Percentiles rank a stretch among this genome's conserved stretches.
phyloP scores from a whole-genome alignment of 2,329 filamentous ascomycete species.

The Beauveria caledonica region DNA sequence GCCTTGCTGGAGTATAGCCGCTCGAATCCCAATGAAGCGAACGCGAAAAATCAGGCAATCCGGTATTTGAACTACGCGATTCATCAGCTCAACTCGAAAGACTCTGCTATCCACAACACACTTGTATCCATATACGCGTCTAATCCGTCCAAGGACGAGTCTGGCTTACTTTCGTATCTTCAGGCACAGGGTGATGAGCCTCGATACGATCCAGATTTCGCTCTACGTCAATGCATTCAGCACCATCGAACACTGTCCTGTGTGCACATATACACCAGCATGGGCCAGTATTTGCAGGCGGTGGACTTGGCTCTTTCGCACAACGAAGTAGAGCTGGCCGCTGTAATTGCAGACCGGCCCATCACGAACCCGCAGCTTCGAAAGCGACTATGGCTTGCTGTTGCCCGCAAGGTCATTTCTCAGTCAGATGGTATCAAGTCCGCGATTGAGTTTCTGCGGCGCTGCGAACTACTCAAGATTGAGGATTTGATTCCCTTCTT shows the following conservation, averaged over 20 bases:
- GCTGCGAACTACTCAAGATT: slow-evolving; percentile 85
- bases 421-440: slow-evolving; percentile 81
- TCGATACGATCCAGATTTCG: slow-evolving; percentile 91
- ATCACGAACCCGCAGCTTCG: slow-evolving; percentile 70
- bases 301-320: slow-evolving; percentile 89
- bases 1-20: slow-evolving; percentile 92
- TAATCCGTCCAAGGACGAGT: slow-evolving; percentile 73
- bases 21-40: slow-evolving; percentile 52
- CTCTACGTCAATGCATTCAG: slow-evolving; percentile 88
- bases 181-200: slow-evolving; percentile 83
- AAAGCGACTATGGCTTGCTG: slow-evolving; percentile 91
- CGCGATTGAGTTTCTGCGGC: slow-evolving; percentile 86
- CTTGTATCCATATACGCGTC: slow-evolving; percentile 93
- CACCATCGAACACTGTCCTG: slow-evolving; percentile 88
- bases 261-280: slow-evolving; percentile 94
- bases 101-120: slow-evolving; percentile 92
- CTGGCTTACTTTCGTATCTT: slow-evolving; percentile 77
- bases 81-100: slow-evolving; percentile 69
- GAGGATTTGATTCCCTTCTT: slow-evolving; percentile 98
- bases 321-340: slow-evolving; percentile 80
- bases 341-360: slow-evolving; percentile 79
- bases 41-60: slow-evolving; percentile 79
- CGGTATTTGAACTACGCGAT: slow-evolving; percentile 92
- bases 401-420: slow-evolving; percentile 88
- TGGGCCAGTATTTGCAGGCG: slow-evolving; percentile 89